Evolutionary conservation across 257 asterid species (phyloP).

Genomic region (Mitragyna speciosa): DNA sequence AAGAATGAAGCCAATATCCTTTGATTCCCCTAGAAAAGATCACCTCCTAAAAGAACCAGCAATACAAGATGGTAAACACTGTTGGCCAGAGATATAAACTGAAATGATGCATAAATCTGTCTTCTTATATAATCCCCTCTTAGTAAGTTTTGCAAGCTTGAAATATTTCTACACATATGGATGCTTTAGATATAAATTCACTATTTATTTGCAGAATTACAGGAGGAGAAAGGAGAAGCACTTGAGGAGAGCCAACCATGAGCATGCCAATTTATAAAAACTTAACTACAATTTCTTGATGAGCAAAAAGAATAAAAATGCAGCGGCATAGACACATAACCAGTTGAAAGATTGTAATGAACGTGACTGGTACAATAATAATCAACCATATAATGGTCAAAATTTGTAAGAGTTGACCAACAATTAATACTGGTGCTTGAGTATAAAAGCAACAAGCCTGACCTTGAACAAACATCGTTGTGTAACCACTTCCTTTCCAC

Average conservation of each 20-base stretch:
- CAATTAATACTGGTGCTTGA: background rate
- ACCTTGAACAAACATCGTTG: conserved; percentile 94
- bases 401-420: background rate
- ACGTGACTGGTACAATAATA: background rate
- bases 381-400: background rate
- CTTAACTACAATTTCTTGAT: background rate
- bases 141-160: background rate
- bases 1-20: background rate
- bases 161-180: background rate
- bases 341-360: too few relatives aligned
- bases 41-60: background rate
- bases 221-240: background rate
- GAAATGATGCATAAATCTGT: background rate
- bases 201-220: background rate
- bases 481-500: conserved; percentile 94
- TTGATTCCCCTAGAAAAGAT: background rate
- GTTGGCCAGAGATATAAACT: background rate
- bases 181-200: background rate
- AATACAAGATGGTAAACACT: background rate
- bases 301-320: background rate
- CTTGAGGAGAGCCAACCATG: background rate
- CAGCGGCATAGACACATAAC: background rate
- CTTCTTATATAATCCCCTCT: background rate
- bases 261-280: background rate
- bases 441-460: conserved; percentile 12